Evolutionary conservation across 148 eudicot genomes (phyloP).

Genomic region (Hydrangea macrophylla): DNA sequence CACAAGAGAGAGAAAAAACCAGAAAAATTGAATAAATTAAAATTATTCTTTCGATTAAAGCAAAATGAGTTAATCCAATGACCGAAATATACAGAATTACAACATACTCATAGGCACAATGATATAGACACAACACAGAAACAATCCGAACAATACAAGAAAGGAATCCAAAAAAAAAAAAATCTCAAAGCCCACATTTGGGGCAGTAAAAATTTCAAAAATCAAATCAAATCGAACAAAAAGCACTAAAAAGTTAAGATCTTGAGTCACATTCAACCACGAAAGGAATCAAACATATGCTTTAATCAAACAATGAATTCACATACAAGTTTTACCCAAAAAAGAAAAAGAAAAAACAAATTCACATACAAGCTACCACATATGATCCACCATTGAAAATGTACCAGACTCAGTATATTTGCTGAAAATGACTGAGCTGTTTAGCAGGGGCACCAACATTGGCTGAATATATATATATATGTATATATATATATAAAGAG

Average conservation of each 20-base stretch:
- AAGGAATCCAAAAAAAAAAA: slow-evolving; percentile 44
- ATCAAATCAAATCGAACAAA: slow-evolving; percentile 13
- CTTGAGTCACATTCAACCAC: slow-evolving; percentile 50
- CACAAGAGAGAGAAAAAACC: no score
- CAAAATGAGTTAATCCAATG: neutral
- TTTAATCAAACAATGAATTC: neutral
- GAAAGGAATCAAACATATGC: slow-evolving; percentile 33
- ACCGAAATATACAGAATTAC: no score
- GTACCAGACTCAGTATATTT: neutral
- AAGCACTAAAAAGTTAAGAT: slow-evolving; percentile 35
- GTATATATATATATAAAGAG: no score
- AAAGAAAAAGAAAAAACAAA: slow-evolving; percentile 2
- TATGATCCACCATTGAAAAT: slow-evolving; percentile 2
- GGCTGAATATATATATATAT: no score
- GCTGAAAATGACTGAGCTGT: slow-evolving; percentile 6
- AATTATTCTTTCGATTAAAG: no score
- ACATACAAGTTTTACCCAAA: neutral
- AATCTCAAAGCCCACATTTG: slow-evolving; percentile 8
- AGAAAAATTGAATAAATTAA: no score
- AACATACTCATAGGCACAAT: no score
- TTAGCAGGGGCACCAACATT: neutral
- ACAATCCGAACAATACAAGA: slow-evolving; percentile 30
- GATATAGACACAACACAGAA: no score
- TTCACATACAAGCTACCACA: slow-evolving; percentile 3
- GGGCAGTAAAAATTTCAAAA: neutral